A percentile compares a stretch with the other conserved stretches of the same genome.
These are phyloP conservation scores for Aegilops umbellulata DNA, from an alignment of 176 grass and related monocot genomes.

Conservation along the genomic window DNA sequence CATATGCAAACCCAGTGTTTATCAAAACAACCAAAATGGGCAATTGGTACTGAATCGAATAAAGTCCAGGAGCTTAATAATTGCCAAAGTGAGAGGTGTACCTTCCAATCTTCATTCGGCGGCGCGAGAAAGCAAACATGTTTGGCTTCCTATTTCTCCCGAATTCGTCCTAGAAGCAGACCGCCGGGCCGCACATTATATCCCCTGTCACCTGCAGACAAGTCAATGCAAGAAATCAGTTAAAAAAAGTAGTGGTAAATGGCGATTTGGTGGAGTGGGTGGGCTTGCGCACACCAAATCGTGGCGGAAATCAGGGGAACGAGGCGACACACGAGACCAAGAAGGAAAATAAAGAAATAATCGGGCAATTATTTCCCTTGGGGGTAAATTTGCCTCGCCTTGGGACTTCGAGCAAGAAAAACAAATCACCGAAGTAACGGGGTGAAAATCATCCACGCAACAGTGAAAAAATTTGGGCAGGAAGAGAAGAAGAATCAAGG, in stretches of 20 bases:
- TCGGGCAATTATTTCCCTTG: not conserved
- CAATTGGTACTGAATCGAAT: not conserved
- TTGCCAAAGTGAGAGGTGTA: not conserved
- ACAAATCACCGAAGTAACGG: not conserved
- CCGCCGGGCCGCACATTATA: not conserved
- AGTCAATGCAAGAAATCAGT: conserved; percentile 8
- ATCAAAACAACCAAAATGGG: not conserved
- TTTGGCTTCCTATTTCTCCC: conserved; percentile 38
- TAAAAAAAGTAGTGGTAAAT: not conserved
- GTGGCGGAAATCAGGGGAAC: conserved; percentile 25
- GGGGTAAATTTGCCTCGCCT: not conserved
- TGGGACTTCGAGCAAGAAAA: not conserved
- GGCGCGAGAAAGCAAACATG: conserved; percentile 89
- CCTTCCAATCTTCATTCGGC: conserved; percentile 72
- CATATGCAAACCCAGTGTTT: not conserved
- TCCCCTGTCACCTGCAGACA: conserved; percentile 11
- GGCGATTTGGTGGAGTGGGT: conserved; percentile 13
- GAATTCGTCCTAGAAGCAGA: not conserved
- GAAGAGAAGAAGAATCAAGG: not conserved
- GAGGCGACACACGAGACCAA: not conserved
- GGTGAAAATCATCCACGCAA: not conserved
- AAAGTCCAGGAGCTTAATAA: not conserved
- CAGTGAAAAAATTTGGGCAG: not conserved
- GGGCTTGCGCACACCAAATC: conserved; percentile 22
- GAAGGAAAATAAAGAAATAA: not conserved